Evolutionary conservation across 768 basidiomycete genomes (phyloP).

Genomic region (Auricularia auricula-judae): DNA sequence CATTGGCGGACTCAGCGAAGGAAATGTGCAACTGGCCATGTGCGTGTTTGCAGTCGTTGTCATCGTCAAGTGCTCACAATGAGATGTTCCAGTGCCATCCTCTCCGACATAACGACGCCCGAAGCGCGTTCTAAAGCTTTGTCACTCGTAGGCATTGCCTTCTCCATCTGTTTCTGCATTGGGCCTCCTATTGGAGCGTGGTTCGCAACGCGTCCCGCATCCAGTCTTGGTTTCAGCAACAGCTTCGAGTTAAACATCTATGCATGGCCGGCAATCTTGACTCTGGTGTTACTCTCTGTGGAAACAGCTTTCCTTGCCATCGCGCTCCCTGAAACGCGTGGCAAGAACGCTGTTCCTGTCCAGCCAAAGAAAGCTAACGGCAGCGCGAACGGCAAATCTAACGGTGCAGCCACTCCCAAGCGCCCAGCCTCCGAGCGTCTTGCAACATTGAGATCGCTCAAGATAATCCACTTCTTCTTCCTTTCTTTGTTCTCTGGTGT

Average conservation of each 20-base stretch:
- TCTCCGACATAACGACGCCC: constrained; percentile 81
- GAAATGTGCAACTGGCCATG: constrained; percentile 96
- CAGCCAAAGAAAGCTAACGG: constrained; percentile 12
- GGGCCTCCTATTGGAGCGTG: constrained; percentile 94
- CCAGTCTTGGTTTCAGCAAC: constrained; percentile 34
- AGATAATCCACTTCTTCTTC: constrained; percentile 72
- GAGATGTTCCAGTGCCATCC: constrained; percentile 58
- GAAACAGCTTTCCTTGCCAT: constrained; percentile 74
- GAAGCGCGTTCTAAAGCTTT: constrained; percentile 75
- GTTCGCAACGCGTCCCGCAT: constrained; percentile 79
- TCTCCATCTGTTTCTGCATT: constrained; percentile 87
- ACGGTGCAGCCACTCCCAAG: constrained; percentile 13
- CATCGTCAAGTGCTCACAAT: background rate
- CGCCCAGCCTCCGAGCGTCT: constrained; percentile 35
- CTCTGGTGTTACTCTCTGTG: constrained; percentile 58
- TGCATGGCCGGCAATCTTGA: constrained; percentile 78
- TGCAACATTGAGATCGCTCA: constrained; percentile 43
- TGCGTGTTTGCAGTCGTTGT: constrained; percentile 26
- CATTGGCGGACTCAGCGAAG: constrained; percentile 89
- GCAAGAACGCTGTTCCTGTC: constrained; percentile 21
- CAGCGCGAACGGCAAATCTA: background rate
- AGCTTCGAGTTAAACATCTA: constrained; percentile 76
- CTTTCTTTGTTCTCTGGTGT: constrained; percentile 79
- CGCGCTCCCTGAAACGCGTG: constrained; percentile 80
- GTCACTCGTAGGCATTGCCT: constrained; percentile 90